phyloP scores from a whole-genome alignment of 305 asterid genomes.

The Caryopteris hybrid region DNA sequence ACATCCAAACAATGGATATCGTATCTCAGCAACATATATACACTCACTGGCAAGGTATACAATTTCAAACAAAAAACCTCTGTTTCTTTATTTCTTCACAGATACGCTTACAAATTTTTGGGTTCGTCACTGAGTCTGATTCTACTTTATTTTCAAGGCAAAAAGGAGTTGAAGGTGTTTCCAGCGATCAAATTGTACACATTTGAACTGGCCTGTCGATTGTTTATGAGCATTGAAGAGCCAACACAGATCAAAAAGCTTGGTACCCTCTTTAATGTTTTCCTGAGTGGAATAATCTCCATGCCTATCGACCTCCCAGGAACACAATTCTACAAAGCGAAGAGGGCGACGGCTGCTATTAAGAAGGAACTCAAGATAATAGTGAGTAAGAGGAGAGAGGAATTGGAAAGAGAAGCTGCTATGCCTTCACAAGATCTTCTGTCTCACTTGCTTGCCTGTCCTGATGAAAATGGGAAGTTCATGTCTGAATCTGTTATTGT shows the following conservation, averaged over 20 bases:
- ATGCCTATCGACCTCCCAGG: conserved; percentile 52
- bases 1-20: conserved; percentile 53
- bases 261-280: conserved; percentile 35
- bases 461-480: conserved; percentile 48
- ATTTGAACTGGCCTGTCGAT: conserved; percentile 54
- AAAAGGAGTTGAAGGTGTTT: conserved; percentile 39
- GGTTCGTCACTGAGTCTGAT: neutral
- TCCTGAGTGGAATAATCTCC: conserved; percentile 48
- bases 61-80: no score
- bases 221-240: conserved; percentile 65
- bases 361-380: conserved; percentile 28
- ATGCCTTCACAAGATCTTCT: conserved; percentile 49
- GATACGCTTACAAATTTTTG: no score
- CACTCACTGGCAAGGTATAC: conserved; percentile 57
- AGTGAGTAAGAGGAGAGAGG: conserved; percentile 42
- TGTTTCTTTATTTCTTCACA: no score
- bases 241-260: conserved; percentile 33
- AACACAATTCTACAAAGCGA: conserved; percentile 40
- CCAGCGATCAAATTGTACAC: conserved; percentile 47
- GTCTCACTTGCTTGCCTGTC: conserved; percentile 43
- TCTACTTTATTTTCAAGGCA: conserved; percentile 22
- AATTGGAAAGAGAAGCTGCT: conserved; percentile 26
- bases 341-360: conserved; percentile 39
- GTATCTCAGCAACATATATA: conserved; percentile 50
- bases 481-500: conserved; percentile 47